These are phyloP conservation scores for Isochrysis galbana DNA, from an alignment of 78 protist genomes.

Conservation along the genomic window DNA sequence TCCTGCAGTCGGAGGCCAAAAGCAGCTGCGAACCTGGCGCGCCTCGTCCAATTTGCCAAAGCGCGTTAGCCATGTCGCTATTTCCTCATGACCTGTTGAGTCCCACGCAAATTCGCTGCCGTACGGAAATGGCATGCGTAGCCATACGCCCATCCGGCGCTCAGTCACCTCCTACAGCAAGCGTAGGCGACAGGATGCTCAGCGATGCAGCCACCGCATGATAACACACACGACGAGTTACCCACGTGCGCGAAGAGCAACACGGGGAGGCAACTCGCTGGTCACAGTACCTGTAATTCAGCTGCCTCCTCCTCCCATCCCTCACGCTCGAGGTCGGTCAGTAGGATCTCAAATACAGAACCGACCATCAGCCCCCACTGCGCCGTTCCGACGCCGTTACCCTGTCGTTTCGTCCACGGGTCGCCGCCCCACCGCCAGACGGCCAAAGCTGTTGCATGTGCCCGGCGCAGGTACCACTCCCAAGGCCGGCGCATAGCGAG, in stretches of 20 bases:
- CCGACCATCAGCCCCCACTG: slow-evolving; percentile 36
- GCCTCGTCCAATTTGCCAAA: neutral
- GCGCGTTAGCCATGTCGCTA: neutral
- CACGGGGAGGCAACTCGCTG: no score
- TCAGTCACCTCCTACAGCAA: neutral
- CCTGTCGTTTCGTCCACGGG: slow-evolving; percentile 4
- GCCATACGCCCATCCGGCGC: neutral
- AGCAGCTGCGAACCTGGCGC: no score
- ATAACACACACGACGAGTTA: no score
- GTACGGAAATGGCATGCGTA: neutral
- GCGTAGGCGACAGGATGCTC: neutral
- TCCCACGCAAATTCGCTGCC: slow-evolving; percentile 27
- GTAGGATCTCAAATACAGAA: neutral
- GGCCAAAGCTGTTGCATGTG: neutral
- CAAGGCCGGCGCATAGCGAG: neutral
- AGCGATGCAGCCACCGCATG: neutral
- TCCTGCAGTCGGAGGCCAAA: no score
- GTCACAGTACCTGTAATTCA: neutral
- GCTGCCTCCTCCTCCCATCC: neutral
- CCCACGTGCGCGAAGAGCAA: no score
- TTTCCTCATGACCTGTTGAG: slow-evolving; percentile 2
- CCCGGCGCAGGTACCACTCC: slow-evolving; percentile 3
- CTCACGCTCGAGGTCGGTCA: neutral
- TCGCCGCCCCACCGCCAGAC: neutral
- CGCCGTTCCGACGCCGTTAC: slow-evolving; percentile 5